phyloP scores from a whole-genome alignment of 169 alveolate species.

The Cryptosporidium tyzzeri region DNA sequence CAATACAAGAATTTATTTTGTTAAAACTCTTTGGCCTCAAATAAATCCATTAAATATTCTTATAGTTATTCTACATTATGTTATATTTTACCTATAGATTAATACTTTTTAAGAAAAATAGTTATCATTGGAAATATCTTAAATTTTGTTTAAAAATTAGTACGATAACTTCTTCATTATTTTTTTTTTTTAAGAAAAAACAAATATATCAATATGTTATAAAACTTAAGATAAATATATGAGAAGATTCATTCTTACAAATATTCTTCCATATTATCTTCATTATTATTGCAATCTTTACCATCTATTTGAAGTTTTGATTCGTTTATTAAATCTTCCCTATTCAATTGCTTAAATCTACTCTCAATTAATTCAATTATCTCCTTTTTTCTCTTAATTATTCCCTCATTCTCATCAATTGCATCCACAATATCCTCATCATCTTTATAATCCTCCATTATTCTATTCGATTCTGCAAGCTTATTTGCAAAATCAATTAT shows the following conservation, averaged over 20 bases:
- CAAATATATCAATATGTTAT: no score
- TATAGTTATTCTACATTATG: slow-evolving; percentile 38
- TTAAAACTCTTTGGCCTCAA: slow-evolving; percentile 55
- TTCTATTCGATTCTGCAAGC: slow-evolving; percentile 27
- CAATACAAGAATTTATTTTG: slow-evolving; percentile 44
- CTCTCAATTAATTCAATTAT: slow-evolving; percentile 40
- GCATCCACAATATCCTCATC: slow-evolving; percentile 52
- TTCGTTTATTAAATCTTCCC: background rate
- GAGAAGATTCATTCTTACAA: background rate
- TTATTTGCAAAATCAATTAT: slow-evolving; percentile 34
- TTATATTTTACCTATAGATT: slow-evolving; percentile 30
- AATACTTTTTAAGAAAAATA: background rate
- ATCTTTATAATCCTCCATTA: slow-evolving; percentile 43
- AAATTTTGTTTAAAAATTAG: background rate
- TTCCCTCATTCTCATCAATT: slow-evolving; percentile 30
- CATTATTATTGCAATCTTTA: background rate
- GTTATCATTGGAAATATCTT: background rate
- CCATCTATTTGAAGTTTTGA: background rate
- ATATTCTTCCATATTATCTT: slow-evolving; percentile 1
- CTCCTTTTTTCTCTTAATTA: slow-evolving; percentile 47
- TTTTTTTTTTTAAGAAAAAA: background rate
- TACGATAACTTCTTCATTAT: background rate
- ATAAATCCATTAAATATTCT: slow-evolving; percentile 23
- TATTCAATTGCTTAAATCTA: slow-evolving; percentile 13
- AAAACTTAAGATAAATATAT: no score